phyloP scores from a whole-genome alignment of 441 rosid species.

The Arabidopsis hybrid region DNA sequence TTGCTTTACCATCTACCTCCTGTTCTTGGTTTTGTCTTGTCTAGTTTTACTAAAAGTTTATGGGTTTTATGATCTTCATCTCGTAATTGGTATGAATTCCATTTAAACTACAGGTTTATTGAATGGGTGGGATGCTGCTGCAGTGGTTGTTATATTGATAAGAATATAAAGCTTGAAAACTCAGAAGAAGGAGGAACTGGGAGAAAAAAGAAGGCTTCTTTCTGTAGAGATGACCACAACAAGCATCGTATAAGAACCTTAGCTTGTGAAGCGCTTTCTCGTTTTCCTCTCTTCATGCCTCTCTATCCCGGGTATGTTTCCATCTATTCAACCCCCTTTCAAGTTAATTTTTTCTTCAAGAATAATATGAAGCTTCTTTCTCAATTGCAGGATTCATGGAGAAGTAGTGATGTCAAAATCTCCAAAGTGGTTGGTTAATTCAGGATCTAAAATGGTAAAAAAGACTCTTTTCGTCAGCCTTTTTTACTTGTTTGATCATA shows the following conservation, averaged over 20 bases:
- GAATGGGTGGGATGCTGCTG: conserved; percentile 90
- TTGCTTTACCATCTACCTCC: neutral
- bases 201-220: conserved; percentile 24
- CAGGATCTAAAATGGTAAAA: conserved; percentile 51
- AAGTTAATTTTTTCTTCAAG: neutral
- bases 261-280: conserved; percentile 79
- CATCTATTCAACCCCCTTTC: neutral
- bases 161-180: conserved; percentile 41
- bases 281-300: conserved; percentile 61
- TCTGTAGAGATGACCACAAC: conserved; percentile 66
- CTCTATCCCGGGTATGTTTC: conserved; percentile 75
- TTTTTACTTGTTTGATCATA: conserved; percentile 5
- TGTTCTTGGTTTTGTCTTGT: conserved; percentile 19
- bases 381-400: conserved; percentile 69
- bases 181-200: conserved; percentile 47
- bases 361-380: conserved; percentile 24
- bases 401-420: conserved; percentile 70
- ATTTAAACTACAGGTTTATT: conserved; percentile 60
- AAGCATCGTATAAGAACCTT: conserved; percentile 57
- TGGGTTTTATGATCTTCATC: neutral
- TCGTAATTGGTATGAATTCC: neutral
- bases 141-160: conserved; percentile 53
- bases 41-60: neutral
- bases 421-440: conserved; percentile 61
- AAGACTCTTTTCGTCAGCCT: conserved; percentile 6